Base-by-base conservation (phyloP, 225 moss, liverwort and hornwort species). In the Climacium dendroides region DNA sequence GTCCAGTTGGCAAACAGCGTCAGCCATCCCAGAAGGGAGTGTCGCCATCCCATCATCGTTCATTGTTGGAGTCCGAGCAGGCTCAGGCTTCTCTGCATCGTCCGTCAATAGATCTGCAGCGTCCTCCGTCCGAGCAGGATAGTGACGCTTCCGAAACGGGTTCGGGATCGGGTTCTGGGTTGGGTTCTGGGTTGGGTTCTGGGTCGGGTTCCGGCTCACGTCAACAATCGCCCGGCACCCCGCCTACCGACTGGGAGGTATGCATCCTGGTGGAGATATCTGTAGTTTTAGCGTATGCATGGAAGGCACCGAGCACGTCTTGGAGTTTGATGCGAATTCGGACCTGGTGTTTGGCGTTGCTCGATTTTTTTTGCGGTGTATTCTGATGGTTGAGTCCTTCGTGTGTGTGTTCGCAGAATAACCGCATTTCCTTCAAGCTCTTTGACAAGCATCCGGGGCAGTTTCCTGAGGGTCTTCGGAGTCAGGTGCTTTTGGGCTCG, bases 361-460 rank as follows among this genome's bases (percentile, higher is more conserved):
- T 64, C 29, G 34, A 35, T 34, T 18, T 9, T 35, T 1, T 15
- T 9, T 64, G 64, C 18, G 19, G 8, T 18, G 10, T 7, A 15
- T 83, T 69, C 22, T 77, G 12, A 55, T 24, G 11, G 7, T 32
- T 7, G 25, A 26, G 32, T 86, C 1, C 6, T 35, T 54, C 2
- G 35, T 20, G 59, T 72, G 48, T 78, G 85, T 63, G 58, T 79
- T 24, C 20, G 30, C 92, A 97, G 97, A 94, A 93, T 23, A 94
- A 92, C 52, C 93, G 95, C 86, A 97, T 99, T 78, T 94, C 95
- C 63, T 90, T 99, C 89, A 99, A 99, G 89, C 90, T 99, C 18
- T 99, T 99, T 73, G 96, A 97, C 79, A 95, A 92, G 72, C 91
- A 95, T 77, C 98, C 98, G 5, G 95, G 91, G 78, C 93, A 99